Evolutionary conservation across 768 basidiomycete genomes (phyloP).

Genomic region (Coprinopsis sp.): DNA sequence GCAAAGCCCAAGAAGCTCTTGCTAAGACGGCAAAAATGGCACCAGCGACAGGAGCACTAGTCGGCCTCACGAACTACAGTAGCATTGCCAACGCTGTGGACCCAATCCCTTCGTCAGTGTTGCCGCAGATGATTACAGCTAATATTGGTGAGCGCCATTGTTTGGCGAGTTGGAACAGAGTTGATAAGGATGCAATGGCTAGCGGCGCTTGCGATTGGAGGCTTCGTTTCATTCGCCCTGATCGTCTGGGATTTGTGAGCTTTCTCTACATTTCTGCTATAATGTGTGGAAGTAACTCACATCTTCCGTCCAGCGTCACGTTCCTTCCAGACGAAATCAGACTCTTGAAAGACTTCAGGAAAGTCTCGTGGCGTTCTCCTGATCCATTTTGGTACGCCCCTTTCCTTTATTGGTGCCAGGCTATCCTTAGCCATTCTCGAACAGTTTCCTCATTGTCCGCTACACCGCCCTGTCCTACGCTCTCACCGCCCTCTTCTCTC

Average conservation of each 20-base stretch:
- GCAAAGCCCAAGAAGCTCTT: not conserved
- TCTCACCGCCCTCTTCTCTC: not conserved
- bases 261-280: not conserved
- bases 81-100: not conserved
- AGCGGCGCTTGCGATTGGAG: slow-evolving; percentile 10
- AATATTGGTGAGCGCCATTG: not conserved
- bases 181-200: not conserved
- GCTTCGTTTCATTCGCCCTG: slow-evolving; percentile 10
- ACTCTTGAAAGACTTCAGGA: slow-evolving; percentile 6
- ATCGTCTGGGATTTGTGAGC: slow-evolving; percentile 11
- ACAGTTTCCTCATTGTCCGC: slow-evolving; percentile 5
- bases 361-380: not conserved
- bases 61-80: no score
- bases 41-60: no score
- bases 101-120: not conserved
- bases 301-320: not conserved
- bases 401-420: not conserved
- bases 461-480: not conserved
- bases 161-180: not conserved
- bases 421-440: not conserved
- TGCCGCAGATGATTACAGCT: not conserved
- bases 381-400: slow-evolving; percentile 5
- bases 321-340: slow-evolving; percentile 4
- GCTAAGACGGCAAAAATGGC: no score
- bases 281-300: not conserved